Evolutionary conservation across 2,329 filamentous ascomycete genomes (phyloP).

Genomic region (Neonectria punicea): DNA sequence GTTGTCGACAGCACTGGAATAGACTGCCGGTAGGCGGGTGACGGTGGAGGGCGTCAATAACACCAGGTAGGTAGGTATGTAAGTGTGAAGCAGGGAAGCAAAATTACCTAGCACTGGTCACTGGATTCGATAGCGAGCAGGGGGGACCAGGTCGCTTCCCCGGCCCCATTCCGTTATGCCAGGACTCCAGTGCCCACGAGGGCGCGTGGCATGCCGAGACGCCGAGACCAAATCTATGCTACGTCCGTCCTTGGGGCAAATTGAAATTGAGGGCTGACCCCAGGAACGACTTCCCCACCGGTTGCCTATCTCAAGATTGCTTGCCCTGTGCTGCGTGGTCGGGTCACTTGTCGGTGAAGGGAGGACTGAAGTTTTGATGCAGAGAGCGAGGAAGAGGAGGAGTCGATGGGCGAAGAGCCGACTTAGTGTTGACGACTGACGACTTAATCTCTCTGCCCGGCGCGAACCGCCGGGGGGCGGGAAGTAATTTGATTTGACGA

Average conservation of each 20-base stretch:
- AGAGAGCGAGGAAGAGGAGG: too few species aligned
- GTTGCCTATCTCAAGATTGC: conserved; percentile 24
- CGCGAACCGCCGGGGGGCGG: conserved; percentile 6
- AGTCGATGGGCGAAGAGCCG: not conserved
- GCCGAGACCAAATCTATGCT: conserved; percentile 33
- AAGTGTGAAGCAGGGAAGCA: conserved; percentile 11
- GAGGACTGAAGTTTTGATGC: conserved; percentile 1
- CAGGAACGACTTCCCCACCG: conserved; percentile 29
- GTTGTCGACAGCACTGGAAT: not conserved
- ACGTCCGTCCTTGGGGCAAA: conserved; percentile 25
- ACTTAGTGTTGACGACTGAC: not conserved
- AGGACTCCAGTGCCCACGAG: conserved; percentile 13
- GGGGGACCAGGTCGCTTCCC: conserved; percentile 21
- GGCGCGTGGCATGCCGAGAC: conserved; percentile 37
- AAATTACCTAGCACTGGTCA: conserved; percentile 12
- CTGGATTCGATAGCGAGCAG: conserved; percentile 11
- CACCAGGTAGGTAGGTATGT: conserved; percentile 10
- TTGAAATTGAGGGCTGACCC: conserved; percentile 38
- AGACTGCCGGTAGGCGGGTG: not conserved
- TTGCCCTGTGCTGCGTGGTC: conserved; percentile 12
- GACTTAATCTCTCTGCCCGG: not conserved
- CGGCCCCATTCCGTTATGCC: conserved; percentile 26
- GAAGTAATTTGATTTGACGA: conserved; percentile 23
- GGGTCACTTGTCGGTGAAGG: conserved; percentile 24
- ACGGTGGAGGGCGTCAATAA: not conserved